Evolutionary conservation across 306 rosid genomes (phyloP), one percentile per base, ranked within the genome.

Genomic region (Clitoria ternatea): DNA sequence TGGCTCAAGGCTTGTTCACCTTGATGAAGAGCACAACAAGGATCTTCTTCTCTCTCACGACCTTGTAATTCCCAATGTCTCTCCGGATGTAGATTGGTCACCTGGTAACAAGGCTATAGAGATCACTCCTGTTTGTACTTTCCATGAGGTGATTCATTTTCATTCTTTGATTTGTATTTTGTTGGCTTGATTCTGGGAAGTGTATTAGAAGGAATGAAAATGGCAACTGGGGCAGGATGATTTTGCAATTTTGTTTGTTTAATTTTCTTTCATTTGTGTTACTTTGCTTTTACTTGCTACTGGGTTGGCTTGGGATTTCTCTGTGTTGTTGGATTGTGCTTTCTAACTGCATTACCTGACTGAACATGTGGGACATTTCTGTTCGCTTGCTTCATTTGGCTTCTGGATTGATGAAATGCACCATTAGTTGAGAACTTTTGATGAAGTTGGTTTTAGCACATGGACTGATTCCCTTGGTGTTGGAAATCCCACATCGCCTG

Each of bases 1-100:
- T 70, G 98, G 98, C 75, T 92, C 93, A 7, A 88, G 90, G 80
- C 90, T 90, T 24, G 85, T 90, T 75, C 82, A 62, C 17, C 82
- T 92, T 48, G 90, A 90, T 66, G 85, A 92, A 43, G 76, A 53
- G 20, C 79, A 40, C 1, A 77, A 13, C 22, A 81, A 70, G 84
- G 96, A 92, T 88, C 98, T 92, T 66, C 72, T 45, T 60, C 48
- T 84, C 42, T 73, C 89, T 8, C 78, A 74, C 47, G 86, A 84
- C 0, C 57, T 85, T 66, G 63, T 85, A 64, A 80, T 88, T 23
- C 96, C 89, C 12, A 77, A 82, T 80, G 93, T 92, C 54, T 87
- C 97, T 70, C 61, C 54, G 24, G 87, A 90, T 54, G 83, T 90
- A 81, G 84, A 72, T 59, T 83, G 85, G 72, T 81, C 86, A 15